Evolutionary conservation across 164 flowering plant genomes (phyloP).

Genomic region (Echeveria elegans): DNA sequence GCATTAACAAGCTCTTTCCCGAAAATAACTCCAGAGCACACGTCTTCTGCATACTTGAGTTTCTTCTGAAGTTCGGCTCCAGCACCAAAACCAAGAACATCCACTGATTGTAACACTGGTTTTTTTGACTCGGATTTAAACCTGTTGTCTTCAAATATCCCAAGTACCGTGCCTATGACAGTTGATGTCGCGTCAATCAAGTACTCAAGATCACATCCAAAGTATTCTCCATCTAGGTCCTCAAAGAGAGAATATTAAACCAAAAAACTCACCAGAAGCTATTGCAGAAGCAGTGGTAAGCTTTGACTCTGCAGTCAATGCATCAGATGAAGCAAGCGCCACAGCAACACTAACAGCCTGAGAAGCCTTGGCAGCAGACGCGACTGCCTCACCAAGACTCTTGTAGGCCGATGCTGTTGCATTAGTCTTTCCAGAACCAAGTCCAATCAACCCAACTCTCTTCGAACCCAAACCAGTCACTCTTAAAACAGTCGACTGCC

Average conservation of each 20-base stretch:
- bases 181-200: no score
- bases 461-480: constrained; percentile 71
- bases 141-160: constrained; percentile 70
- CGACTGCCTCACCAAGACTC: constrained; percentile 62
- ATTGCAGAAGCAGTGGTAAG: constrained; percentile 60
- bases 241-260: no score
- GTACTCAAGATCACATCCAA: no score
- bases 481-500: constrained; percentile 70
- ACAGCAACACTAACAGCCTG: constrained; percentile 69
- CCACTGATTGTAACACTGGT: constrained; percentile 56
- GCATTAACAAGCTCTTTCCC: constrained; percentile 91
- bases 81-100: constrained; percentile 79
- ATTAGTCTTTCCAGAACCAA: constrained; percentile 39
- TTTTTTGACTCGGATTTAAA: constrained; percentile 80
- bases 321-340: constrained; percentile 65
- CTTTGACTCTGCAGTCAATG: constrained; percentile 49
- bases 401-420: constrained; percentile 22
- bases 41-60: constrained; percentile 63
- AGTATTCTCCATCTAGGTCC: no score
- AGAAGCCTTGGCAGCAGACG: constrained; percentile 66
- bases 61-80: constrained; percentile 77
- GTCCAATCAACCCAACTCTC: constrained; percentile 78
- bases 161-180: constrained; percentile 59
- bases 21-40: constrained; percentile 66
- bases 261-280: constrained; percentile 51